Conservation (phyloP, 108 stramenopile species). For the Nitzschia sp. region DNA sequence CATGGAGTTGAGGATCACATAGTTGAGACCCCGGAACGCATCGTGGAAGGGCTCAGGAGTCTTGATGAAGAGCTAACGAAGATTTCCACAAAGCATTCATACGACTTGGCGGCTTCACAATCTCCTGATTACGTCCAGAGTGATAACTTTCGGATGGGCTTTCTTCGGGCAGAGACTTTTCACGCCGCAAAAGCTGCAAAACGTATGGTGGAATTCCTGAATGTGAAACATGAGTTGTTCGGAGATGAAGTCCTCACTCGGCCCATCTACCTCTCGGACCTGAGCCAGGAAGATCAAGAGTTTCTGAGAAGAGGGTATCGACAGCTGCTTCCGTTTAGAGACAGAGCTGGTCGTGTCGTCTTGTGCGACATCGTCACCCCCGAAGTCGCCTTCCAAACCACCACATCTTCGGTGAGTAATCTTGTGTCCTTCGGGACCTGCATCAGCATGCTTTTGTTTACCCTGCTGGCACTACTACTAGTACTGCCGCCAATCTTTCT, state of each 20-base stretch:
- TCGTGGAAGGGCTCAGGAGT: neutral
- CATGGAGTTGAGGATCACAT: neutral
- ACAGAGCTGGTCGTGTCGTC: slow-evolving; percentile 25
- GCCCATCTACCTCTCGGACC: slow-evolving; percentile 15
- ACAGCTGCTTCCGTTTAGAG: slow-evolving; percentile 12
- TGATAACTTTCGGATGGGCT: slow-evolving; percentile 4
- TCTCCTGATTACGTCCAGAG: neutral
- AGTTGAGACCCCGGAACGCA: neutral
- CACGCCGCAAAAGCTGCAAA: slow-evolving; percentile 20
- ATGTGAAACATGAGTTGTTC: slow-evolving; percentile 18
- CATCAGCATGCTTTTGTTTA: too few species aligned
- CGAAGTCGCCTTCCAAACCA: too few species aligned
- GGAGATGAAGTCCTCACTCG: slow-evolving; percentile 14
- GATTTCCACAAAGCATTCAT: neutral
- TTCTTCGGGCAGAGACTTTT: slow-evolving; percentile 35
- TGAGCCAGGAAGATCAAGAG: neutral
- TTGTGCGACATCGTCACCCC: too few species aligned
- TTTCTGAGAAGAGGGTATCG: neutral
- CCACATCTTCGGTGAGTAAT: too few species aligned
- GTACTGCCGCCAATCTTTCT: too few species aligned
- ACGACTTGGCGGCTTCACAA: neutral
- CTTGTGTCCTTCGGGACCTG: too few species aligned
- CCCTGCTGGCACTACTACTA: too few species aligned
- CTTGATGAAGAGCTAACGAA: neutral
- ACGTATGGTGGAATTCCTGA: slow-evolving; percentile 7